These are phyloP conservation scores for Penicillium soppii DNA, from an alignment of 495 filamentous ascomycete species.

Conservation along the genomic window DNA sequence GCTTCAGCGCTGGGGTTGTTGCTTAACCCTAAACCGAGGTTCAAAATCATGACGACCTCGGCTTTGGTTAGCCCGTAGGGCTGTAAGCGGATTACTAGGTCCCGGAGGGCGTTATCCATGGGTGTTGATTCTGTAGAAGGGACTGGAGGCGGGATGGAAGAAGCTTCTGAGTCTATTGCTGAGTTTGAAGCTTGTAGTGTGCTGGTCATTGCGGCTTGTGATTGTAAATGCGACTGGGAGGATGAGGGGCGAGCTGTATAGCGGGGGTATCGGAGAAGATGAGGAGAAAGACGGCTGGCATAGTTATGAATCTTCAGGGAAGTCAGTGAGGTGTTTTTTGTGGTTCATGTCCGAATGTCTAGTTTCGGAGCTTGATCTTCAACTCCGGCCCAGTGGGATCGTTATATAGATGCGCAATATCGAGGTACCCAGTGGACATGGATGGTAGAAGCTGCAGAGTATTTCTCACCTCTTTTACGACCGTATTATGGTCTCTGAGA, in stretches of 20 bases:
- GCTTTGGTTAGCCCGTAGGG: constrained; percentile 58
- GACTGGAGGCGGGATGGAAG: constrained; percentile 4
- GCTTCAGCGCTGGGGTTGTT: constrained; percentile 1
- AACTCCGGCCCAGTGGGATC: neutral
- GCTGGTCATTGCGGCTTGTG: constrained; percentile 24
- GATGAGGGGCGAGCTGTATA: constrained; percentile 23
- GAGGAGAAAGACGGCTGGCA: constrained; percentile 38
- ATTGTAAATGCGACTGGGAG: constrained; percentile 22
- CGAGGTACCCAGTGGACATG: neutral
- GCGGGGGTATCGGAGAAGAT: constrained; percentile 37
- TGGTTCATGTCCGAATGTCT: neutral
- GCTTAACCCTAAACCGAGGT: constrained; percentile 47
- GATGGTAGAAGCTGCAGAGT: neutral
- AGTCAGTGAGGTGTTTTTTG: neutral
- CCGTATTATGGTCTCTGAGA: constrained; percentile 48
- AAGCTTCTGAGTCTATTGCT: constrained; percentile 11
- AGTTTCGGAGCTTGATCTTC: neutral
- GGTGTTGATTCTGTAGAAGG: constrained; percentile 23
- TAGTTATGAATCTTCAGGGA: constrained; percentile 48
- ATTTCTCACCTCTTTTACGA: constrained; percentile 47
- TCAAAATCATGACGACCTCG: constrained; percentile 64
- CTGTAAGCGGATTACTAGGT: constrained; percentile 40
- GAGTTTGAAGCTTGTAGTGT: constrained; percentile 19
- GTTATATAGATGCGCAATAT: neutral
- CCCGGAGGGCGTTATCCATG: constrained; percentile 37